phyloP scores from a whole-genome alignment of 2,329 filamentous ascomycete genomes.

The Biscogniauxia sp. region DNA sequence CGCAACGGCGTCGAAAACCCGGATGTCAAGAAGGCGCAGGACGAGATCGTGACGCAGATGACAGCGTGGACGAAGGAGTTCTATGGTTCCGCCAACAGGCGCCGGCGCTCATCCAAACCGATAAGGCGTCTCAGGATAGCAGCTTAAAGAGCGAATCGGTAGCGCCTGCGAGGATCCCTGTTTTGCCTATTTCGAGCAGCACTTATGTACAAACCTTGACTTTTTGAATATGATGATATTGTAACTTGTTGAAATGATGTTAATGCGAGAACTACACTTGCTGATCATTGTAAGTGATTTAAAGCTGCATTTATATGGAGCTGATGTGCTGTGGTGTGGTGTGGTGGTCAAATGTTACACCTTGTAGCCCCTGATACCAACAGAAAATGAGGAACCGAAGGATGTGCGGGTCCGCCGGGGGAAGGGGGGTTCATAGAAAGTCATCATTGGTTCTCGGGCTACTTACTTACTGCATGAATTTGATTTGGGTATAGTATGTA shows the following conservation, averaged over 20 bases:
- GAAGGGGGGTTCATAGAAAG: background rate
- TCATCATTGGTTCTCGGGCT: background rate
- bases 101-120: background rate
- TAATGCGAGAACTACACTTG: no score
- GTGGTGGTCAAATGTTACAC: background rate
- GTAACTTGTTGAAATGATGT: no score
- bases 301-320: no score
- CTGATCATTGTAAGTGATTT: no score
- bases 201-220: no score
- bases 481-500: no score
- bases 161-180: no score
- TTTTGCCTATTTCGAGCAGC: no score
- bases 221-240: no score
- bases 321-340: no score
- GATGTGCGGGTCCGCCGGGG: background rate
- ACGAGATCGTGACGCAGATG: conserved; percentile 14
- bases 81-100: conserved; percentile 1
- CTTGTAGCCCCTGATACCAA: background rate
- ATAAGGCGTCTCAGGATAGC: background rate
- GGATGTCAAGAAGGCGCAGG: conserved; percentile 11
- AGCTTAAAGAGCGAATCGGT: no score
- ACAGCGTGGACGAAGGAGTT: conserved; percentile 17
- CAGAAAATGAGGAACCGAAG: background rate
- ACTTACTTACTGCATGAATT: background rate
- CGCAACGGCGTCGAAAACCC: conserved; percentile 37